A percentile compares a stretch with the other conserved stretches of the same genome.
These are phyloP conservation scores for Mycena albidolilacea DNA, from an alignment of 768 basidiomycete genomes.

Conservation along the genomic window DNA sequence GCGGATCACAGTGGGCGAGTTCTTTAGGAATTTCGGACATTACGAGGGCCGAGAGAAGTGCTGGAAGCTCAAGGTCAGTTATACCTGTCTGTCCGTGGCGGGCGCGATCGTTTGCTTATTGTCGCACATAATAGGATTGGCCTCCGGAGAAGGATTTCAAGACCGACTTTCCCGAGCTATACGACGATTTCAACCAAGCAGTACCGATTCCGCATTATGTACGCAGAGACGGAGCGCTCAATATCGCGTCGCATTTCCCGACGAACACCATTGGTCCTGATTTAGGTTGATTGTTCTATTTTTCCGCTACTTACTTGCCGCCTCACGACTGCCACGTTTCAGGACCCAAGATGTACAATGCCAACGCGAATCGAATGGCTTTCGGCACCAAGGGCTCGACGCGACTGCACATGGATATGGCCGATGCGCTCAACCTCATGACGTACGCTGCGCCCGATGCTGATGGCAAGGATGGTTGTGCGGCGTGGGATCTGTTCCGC, in stretches of 20 bases:
- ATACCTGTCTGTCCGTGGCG: neutral
- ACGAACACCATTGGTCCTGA: conserved; percentile 84
- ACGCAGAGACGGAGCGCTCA: conserved; percentile 90
- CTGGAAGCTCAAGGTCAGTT: conserved; percentile 82
- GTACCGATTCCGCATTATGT: conserved; percentile 93
- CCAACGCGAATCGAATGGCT: conserved; percentile 76
- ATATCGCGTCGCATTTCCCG: conserved; percentile 93
- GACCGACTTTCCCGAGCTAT: conserved; percentile 86
- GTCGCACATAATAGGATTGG: conserved; percentile 80
- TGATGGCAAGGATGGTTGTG: conserved; percentile 81
- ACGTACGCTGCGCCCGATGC: conserved; percentile 72
- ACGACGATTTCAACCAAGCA: conserved; percentile 84
- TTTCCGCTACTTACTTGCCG: conserved; percentile 19
- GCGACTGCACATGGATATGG: conserved; percentile 94
- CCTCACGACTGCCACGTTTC: conserved; percentile 37
- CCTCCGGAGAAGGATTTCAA: conserved; percentile 91
- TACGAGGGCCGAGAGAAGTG: conserved; percentile 70
- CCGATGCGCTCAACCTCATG: conserved; percentile 95
- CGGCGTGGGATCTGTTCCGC: conserved; percentile 93
- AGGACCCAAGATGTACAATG: conserved; percentile 98
- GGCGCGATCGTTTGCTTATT: conserved; percentile 6
- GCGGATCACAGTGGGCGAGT: conserved; percentile 78
- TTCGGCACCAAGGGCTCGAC: conserved; percentile 87
- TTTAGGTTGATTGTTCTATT: conserved; percentile 63
- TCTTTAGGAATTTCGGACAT: conserved; percentile 85